Evolutionary conservation across 2,329 filamentous ascomycete species (phyloP), one percentile per base, ranked within the genome.

Genomic region (Fusarium fujikuroi): DNA sequence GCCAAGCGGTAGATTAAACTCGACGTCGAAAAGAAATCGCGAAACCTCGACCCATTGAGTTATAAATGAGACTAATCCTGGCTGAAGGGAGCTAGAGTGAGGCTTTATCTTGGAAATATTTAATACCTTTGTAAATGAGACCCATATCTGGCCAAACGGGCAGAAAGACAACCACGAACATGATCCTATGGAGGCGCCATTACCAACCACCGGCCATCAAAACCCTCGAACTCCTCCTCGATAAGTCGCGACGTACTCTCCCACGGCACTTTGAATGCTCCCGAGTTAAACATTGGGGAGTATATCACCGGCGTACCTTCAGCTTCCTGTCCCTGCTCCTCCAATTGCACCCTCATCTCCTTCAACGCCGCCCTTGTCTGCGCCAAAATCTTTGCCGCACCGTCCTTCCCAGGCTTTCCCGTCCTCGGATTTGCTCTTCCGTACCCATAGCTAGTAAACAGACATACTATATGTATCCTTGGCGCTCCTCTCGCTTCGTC

Each of bases 401-500:
- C 43, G 19, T 76, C 75, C 10, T 57, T 72, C 5, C 73, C 75
- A 0, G 75, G 67, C 32, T 75, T 75, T 43, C 73, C 67, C 0
- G 56, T 74, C 19, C 32, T 57, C 2, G 25, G 12, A 16, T 75
- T 74, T 3, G 60, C 54, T 21, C 66, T 67, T 7, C 74, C 74
- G 14, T 66, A 76, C 0, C 75, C 75, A 8, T 76, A 75, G 7
- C 75, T 76, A 3, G 72, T 74, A 8, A 73, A 76, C 0, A 76
- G 37, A 14, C 72, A 76, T 14, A 76, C 63, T 1, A 75, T 73
- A 2, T 74, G 42, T 28, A 76, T 30, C 9, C n/a, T 68, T 2
- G 79, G 75, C 1, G 76, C 73, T 23, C 79, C 77, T 3, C 52
- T 62, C 1, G 63, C 66, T 0, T 71, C 61, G 43, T 80, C 76